phyloP scores from a whole-genome alignment of 495 filamentous ascomycete genomes.

The Polyplosphaeria fusca region DNA sequence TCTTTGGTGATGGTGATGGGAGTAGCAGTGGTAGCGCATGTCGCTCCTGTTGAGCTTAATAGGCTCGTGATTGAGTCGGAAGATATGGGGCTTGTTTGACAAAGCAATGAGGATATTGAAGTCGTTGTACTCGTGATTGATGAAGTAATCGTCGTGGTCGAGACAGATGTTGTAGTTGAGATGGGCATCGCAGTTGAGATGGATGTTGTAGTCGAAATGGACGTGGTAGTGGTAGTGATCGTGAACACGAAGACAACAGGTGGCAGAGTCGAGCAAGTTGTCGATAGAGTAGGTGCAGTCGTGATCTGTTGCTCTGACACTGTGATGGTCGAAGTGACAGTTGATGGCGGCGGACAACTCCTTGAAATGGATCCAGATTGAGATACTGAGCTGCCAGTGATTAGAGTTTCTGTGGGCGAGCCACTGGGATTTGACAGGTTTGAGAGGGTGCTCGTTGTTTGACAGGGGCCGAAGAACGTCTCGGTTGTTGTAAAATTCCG shows the following conservation, averaged over 20 bases:
- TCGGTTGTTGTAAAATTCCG: conserved; percentile 1
- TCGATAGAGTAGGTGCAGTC: background rate
- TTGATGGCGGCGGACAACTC: background rate
- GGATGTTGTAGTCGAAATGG: background rate
- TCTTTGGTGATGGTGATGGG: conserved; percentile 3
- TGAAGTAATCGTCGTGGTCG: background rate
- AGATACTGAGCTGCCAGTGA: background rate
- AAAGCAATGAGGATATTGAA: background rate
- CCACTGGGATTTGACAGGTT: background rate
- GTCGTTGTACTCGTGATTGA: background rate
- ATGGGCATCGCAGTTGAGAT: background rate
- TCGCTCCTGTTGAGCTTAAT: background rate
- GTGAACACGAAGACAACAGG: conserved; percentile 10
- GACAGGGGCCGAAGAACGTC: background rate
- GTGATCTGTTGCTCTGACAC: background rate
- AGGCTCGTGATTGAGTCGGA: no score
- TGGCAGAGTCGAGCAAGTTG: background rate
- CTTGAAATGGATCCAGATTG: background rate
- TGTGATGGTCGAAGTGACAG: background rate
- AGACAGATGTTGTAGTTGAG: background rate
- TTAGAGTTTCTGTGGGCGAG: background rate
- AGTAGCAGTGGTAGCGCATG: background rate
- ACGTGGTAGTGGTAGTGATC: conserved; percentile 5
- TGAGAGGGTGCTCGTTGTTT: background rate
- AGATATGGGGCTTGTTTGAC: background rate